Base-by-base conservation (phyloP, 805 yeast species). In the Wickerhamomyces tratensis region DNA sequence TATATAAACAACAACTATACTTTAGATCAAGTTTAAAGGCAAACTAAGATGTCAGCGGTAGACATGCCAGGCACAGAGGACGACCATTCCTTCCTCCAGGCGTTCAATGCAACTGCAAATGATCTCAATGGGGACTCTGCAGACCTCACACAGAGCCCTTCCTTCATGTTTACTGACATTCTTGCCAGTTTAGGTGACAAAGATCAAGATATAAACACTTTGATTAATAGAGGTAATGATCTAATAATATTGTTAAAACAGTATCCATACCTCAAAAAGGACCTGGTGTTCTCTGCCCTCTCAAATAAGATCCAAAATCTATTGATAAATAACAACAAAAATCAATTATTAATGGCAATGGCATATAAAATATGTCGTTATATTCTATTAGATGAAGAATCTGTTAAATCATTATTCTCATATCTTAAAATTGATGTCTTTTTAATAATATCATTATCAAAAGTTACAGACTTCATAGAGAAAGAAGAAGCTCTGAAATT, bases 401-500 rank as follows among this genome's bases (percentile, higher is more conserved):
- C 88, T 3, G 54, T 86, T 6, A 59, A 64, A n/a, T 59, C 69
- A 4, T 62, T 88, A 47, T 63, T 76, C 20, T 20, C 20, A 8
- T 67, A 69, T 12, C 61, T 77, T 33, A 74, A 79, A 44, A 55
- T 86, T 5, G 86, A 86, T 44, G 68, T 76, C 2, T 76, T 81
- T 46, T 57, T 87, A 6, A 74, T 85, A 2, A 67, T 77, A 13
- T 71, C 94, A 0, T 61, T 91, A 33, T 70, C 84, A 1, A 77
- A 77, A 40, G 6, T 6, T 12, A 58, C 76, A 3, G 61, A 54
- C 43, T 71, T 76, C 25, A 59, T 77, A 3, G 96, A 89, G 52
- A 72, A 88, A 46, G 81, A 78, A 39, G 87, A 88, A 53, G 93
- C 94, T 0, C 53, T 91, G 31, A 83, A 82, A 51, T 63, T 87